Evolutionary conservation across 192 early-diverging fungal genomes (phyloP), one percentile per base, ranked within the genome.

Genomic region (Entomortierella beljakovae): DNA sequence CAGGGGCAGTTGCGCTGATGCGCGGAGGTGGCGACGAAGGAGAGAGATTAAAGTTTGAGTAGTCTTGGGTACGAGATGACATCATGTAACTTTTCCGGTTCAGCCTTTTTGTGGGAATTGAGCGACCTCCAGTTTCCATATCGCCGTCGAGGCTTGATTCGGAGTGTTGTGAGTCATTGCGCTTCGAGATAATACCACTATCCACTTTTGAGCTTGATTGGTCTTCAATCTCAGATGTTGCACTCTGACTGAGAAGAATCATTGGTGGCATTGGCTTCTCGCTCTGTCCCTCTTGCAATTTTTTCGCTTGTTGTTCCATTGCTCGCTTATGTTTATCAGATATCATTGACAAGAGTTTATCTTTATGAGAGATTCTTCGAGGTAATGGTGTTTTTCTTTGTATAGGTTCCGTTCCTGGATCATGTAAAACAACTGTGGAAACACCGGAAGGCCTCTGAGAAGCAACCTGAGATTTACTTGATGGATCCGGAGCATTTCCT

Each of bases 181-280:
- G 29, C 0, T 43, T 11, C 11, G 22, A 25, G 22, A 57, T 53
- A 2, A 64, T 9, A 9, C 42, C 62, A 28, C 3, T 23, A 2
- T 54, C 54, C 3, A 50, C 8, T 16, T 28, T 13, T 6, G 61
- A 64, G 15, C 34, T 31, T 7, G 65, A 55, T 2, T 54, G 33
- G 11, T 49, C 66, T 3, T 63, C 74, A 2, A n/a, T 22, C 43
- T 63, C 54, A 6, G 56, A 52, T 0, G 62, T 62, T 1, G 66
- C 51, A 38, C 74, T 77, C n/a, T 77, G 74, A 59, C 74, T 77
- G n/a, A 77, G 74, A 9, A 77, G 60, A 64, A 77, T 77, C 74
- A 77, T 77, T 6, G 74, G 74, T 34, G 74, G 74, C 2, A 68
- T 61, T 0, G 74, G 66, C 31, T 68, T 69, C 25, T 57, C 43